Evolutionary conservation across 805 yeast species (phyloP).

Genomic region (Ogataea haglerorum): DNA sequence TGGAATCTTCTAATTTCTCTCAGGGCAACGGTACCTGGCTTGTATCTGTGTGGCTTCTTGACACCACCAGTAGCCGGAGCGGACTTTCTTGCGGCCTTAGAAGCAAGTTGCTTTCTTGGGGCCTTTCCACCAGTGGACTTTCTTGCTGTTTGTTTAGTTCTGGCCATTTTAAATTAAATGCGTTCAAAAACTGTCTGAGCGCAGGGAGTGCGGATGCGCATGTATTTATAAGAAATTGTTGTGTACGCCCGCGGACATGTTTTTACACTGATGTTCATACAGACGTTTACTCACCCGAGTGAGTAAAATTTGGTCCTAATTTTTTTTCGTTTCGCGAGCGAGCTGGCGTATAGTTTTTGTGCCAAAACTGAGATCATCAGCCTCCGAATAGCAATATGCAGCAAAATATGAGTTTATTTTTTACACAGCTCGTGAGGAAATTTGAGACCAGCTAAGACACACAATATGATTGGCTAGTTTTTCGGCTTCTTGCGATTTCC

Average conservation of each 20-base stretch:
- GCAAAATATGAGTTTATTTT: conserved; percentile 7
- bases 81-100: conserved; percentile 90
- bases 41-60: conserved; percentile 92
- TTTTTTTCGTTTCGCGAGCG: conserved; percentile 10
- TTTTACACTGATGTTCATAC: conserved; percentile 6
- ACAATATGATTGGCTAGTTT: conserved; percentile 10
- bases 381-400: conserved; percentile 8
- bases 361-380: conserved; percentile 2
- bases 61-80: conserved; percentile 93
- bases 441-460: conserved; percentile 7
- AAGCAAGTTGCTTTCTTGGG: conserved; percentile 90
- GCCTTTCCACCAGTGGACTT: conserved; percentile 95
- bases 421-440: conserved; percentile 14
- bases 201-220: conserved; percentile 7
- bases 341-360: conserved; percentile 12
- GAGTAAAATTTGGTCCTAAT: conserved; percentile 13
- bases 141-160: conserved; percentile 94
- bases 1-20: conserved; percentile 98
- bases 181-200: conserved; percentile 3
- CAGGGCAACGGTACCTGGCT: conserved; percentile 96
- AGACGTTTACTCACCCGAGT: conserved; percentile 8
- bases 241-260: conserved; percentile 6
- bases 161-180: conserved; percentile 57
- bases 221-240: conserved; percentile 10
- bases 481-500: conserved; percentile 1